phyloP scores from a whole-genome alignment of 352 stramenopile genomes.

The Pythium biforme region DNA sequence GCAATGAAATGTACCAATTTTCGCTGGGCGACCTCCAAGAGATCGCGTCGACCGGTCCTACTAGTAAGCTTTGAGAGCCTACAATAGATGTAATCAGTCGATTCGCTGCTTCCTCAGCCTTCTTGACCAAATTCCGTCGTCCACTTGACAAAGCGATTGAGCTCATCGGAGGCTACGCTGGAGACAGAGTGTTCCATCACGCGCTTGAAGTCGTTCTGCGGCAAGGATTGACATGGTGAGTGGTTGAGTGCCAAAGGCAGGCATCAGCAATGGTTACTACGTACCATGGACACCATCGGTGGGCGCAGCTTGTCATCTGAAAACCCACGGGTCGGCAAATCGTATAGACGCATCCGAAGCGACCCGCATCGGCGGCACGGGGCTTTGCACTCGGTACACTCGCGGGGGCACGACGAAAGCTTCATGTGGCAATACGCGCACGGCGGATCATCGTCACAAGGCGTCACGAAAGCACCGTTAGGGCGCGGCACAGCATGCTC shows the following conservation, averaged over 20 bases:
- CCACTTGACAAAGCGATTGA: conserved; percentile 98
- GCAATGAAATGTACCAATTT: conserved; percentile 79
- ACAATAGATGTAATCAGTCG: conserved; percentile 7
- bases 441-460: conserved; percentile 79
- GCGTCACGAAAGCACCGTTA: conserved; percentile 75
- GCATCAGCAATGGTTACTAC: neutral
- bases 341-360: conserved; percentile 84
- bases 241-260: neutral
- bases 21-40: conserved; percentile 43
- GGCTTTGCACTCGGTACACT: conserved; percentile 69
- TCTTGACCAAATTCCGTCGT: conserved; percentile 99
- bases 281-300: conserved; percentile 86
- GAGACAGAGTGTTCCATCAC: conserved; percentile 93
- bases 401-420: conserved; percentile 63
- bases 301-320: conserved; percentile 83
- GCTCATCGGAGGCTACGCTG: conserved; percentile 96
- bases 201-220: conserved; percentile 94
- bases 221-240: neutral
- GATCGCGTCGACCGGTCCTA: conserved; percentile 20
- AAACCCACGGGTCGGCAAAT: conserved; percentile 78
- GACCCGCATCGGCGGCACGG: conserved; percentile 72
- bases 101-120: conserved; percentile 55
- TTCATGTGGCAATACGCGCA: conserved; percentile 91
- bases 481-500: conserved; percentile 58
- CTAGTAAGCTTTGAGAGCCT: conserved; percentile 21